Percentiles rank a stretch among this genome's conserved stretches.
phyloP scores from a whole-genome alignment of 2,329 filamentous ascomycete genomes.

The Catunica adiposa region DNA sequence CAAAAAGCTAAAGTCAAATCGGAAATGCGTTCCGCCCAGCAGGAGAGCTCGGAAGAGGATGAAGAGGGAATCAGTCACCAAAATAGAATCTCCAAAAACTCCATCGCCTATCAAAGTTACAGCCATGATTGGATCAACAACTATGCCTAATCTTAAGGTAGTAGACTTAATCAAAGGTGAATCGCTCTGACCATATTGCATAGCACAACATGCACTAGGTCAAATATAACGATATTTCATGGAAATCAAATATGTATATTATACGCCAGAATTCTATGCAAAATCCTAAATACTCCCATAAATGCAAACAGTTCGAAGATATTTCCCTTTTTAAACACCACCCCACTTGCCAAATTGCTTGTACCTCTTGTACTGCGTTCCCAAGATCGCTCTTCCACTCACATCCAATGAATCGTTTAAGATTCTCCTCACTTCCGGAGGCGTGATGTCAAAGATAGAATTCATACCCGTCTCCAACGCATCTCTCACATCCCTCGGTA shows the following conservation, averaged over 20 bases:
- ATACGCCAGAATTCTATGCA: conserved; percentile 3
- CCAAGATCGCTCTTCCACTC: conserved; percentile 41
- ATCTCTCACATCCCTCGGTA: conserved; percentile 35
- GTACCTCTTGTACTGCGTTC: conserved; percentile 42
- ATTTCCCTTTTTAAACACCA: conserved; percentile 28
- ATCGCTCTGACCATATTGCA: too few species aligned
- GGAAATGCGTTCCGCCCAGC: too few species aligned
- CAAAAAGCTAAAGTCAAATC: too few species aligned
- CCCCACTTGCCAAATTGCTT: conserved; percentile 48
- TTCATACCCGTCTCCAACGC: conserved; percentile 41
- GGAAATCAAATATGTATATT: neutral
- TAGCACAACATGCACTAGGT: neutral
- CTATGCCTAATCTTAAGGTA: too few species aligned
- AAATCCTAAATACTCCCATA: neutral
- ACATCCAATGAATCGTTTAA: conserved; percentile 44
- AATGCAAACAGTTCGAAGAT: neutral
- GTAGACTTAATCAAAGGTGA: too few species aligned
- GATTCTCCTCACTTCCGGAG: conserved; percentile 36
- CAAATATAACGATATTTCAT: neutral
- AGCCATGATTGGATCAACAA: too few species aligned
- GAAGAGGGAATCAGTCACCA: too few species aligned
- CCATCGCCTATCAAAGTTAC: too few species aligned
- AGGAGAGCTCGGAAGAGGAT: too few species aligned
- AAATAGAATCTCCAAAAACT: too few species aligned
- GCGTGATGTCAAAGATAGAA: conserved; percentile 41